Base-by-base conservation (phyloP, 139 green algal species). In the Asterochloris erici region DNA sequence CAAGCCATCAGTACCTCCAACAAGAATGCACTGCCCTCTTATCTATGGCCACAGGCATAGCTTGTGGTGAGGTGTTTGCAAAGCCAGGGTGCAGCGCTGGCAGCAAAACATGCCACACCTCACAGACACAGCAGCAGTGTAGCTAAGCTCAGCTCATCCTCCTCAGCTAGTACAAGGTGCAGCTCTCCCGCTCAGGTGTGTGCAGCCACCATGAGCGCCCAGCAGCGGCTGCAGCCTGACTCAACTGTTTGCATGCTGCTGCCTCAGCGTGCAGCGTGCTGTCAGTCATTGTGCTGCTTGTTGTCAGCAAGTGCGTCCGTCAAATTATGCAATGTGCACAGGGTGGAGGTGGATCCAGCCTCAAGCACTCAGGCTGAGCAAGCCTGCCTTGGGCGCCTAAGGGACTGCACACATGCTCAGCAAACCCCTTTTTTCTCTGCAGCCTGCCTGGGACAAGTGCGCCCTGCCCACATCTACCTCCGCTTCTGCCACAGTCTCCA, bases 391-490 rank as follows among this genome's bases (percentile, higher is more conserved):
- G 38, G 38, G 38, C 6, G 38, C 38, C 38, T 6, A 54, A 6
- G 2, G 38, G 6, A 10, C 38, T 78, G 17, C 0, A 15, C 74
- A 78, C 60, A 13, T 77, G 73, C 38, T 68, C 12, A 86, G 23
- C 19, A 28, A 24, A 24, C 16, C 10, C 15, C n/a, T 0, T 66
- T 0, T 83, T 28, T 26, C 16, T 27, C 17, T 77, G 79, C 79
- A 83, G 79, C 69, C 68, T 24, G 63, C 68, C 21, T 74, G 38
- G 79, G 38, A 62, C 17, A 77, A 47, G 68, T 73, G 78, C 11
- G 62, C 78, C 6, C 11, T 74, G 63, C 63, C 61, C 62, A 74
- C 61, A 15, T 62, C 64, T 63, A 63, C 78, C 19, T 63, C 78
- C 38, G 26, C 61, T 28, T 62, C 64, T 63, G 62, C 78, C 19